phyloP scores from a whole-genome alignment of 177 flowering plant species.

The Vitis hybrid region DNA sequence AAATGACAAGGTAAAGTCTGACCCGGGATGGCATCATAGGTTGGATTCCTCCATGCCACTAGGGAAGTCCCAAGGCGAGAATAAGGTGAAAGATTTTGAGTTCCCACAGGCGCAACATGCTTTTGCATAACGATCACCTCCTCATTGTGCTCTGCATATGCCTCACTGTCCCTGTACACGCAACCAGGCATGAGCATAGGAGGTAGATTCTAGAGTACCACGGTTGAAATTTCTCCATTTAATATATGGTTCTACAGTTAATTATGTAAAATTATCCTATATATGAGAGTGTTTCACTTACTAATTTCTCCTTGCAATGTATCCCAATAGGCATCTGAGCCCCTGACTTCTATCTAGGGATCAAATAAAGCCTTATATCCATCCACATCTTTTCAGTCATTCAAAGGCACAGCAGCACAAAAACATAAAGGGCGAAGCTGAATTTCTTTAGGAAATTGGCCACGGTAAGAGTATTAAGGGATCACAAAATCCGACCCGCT shows the following conservation, averaged over 20 bases:
- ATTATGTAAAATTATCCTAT: not conserved
- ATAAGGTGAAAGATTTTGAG: conserved; percentile 8
- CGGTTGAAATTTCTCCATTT: not conserved
- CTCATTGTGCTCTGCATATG: not conserved
- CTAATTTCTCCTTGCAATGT: no score
- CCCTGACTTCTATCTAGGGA: no score
- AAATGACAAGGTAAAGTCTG: conserved; percentile 7
- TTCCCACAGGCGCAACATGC: not conserved
- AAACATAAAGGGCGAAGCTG: conserved; percentile 9
- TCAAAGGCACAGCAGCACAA: conserved; percentile 12
- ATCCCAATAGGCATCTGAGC: no score
- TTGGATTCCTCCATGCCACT: conserved; percentile 4
- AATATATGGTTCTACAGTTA: not conserved
- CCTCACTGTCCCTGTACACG: not conserved
- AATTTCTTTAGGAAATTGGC: conserved; percentile 7
- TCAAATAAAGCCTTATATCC: no score
- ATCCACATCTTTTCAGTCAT: conserved; percentile 11
- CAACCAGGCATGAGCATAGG: not conserved
- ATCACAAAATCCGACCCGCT: conserved; percentile 13
- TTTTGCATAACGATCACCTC: not conserved
- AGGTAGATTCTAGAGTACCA: not conserved
- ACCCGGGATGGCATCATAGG: not conserved
- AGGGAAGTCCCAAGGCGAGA: conserved; percentile 3
- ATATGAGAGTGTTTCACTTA: not conserved
- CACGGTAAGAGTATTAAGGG: not conserved